Conservation (phyloP, 2,329 filamentous ascomycete genomes). For the Lachnellula arida region DNA sequence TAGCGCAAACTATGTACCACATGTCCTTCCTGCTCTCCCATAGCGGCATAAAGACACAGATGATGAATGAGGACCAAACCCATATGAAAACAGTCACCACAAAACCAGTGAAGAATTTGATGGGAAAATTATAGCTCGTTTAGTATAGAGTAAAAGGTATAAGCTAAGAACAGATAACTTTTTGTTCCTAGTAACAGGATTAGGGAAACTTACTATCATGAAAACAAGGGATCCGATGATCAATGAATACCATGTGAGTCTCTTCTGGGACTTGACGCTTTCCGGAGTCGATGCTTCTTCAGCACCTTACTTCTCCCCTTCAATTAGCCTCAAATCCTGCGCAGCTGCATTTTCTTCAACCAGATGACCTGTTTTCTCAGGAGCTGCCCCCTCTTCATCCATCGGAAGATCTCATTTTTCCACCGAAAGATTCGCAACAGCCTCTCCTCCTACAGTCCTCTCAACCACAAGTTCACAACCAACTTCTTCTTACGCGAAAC, state of each 20-base stretch:
- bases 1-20: slow-evolving; percentile 3
- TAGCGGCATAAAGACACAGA: slow-evolving; percentile 5
- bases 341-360: neutral
- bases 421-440: neutral
- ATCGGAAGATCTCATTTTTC: neutral
- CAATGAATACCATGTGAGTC: neutral
- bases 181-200: neutral
- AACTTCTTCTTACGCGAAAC: neutral
- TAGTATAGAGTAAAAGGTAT: neutral
- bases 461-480: neutral
- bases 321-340: neutral
- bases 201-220: neutral
- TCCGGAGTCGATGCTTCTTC: neutral
- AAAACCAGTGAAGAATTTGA: slow-evolving; percentile 5
- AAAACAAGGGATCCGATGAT: neutral
- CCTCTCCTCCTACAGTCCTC: neutral
- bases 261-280: neutral
- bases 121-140: neutral
- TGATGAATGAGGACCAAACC: slow-evolving; percentile 4
- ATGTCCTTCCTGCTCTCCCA: slow-evolving; percentile 6
- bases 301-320: neutral
- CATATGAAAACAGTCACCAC: slow-evolving; percentile 3
- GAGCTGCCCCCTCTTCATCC: neutral
- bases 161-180: neutral
- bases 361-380: neutral